Percentiles rank a stretch among this genome's conserved stretches.
Evolutionary conservation across 805 yeast species (phyloP).

Genomic region (Diddensiella transvaalensis): DNA sequence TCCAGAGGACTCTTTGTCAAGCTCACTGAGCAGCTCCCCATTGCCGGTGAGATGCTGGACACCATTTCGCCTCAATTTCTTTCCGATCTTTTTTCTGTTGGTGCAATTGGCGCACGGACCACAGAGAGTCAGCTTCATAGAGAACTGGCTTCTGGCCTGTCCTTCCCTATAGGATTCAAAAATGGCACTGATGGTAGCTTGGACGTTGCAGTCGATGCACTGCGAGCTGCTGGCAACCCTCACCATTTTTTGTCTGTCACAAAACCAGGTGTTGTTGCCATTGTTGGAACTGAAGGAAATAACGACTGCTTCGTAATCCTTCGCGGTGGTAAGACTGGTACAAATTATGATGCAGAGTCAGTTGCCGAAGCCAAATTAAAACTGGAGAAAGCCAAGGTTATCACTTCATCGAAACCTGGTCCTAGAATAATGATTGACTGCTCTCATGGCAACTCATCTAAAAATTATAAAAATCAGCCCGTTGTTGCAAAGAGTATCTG

Average conservation of each 20-base stretch:
- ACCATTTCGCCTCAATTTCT: conserved; percentile 96
- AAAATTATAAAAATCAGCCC: conserved; percentile 91
- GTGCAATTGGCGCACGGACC: conserved; percentile 99
- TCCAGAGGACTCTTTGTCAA: conserved; percentile 83
- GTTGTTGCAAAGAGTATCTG: conserved; percentile 74
- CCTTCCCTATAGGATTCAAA: conserved; percentile 98
- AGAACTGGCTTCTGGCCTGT: conserved; percentile 92
- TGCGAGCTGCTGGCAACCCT: conserved; percentile 85
- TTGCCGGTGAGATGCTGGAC: conserved; percentile 97
- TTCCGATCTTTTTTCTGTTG: conserved; percentile 88
- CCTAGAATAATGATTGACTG: conserved; percentile 93
- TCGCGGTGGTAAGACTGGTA: conserved; percentile 93
- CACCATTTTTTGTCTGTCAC: conserved; percentile 95
- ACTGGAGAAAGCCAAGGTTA: conserved; percentile 44
- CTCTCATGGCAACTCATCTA: conserved; percentile 93
- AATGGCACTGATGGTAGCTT: conserved; percentile 96
- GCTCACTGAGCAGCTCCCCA: conserved; percentile 80
- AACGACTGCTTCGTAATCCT: conserved; percentile 84
- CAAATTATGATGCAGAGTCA: conserved; percentile 78
- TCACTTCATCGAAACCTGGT: conserved; percentile 36
- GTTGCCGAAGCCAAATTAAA: conserved; percentile 64
- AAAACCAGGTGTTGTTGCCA: conserved; percentile 94
- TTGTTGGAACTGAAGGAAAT: conserved; percentile 93
- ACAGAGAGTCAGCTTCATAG: conserved; percentile 97
- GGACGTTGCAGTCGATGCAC: conserved; percentile 92